Evolutionary conservation across 2,329 filamentous ascomycete species (phyloP).

Genomic region (Aspergillus ustus): DNA sequence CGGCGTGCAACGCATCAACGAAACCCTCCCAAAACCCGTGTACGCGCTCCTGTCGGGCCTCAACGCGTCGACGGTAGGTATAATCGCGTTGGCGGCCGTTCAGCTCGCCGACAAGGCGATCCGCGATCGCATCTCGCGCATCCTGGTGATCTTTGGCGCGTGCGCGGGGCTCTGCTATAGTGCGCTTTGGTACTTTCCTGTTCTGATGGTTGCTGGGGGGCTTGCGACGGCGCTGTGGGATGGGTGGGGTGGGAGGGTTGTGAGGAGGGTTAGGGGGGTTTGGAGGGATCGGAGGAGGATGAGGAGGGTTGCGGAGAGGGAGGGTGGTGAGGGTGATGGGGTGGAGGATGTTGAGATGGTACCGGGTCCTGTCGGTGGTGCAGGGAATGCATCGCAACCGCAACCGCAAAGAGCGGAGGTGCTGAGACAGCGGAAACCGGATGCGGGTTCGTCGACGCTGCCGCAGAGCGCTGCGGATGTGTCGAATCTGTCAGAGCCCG

Average conservation of each 20-base stretch:
- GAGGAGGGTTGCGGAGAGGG: conserved; percentile 15
- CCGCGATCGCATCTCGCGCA: conserved; percentile 64
- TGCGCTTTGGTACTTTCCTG: conserved; percentile 48
- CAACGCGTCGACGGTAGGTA: conserved; percentile 73
- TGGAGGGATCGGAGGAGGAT: conserved; percentile 26
- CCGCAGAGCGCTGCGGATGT: background rate
- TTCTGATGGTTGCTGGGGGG: background rate
- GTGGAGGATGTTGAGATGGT: background rate
- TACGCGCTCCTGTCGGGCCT: conserved; percentile 74
- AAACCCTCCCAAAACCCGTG: conserved; percentile 63
- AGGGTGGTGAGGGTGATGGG: too few relatives aligned
- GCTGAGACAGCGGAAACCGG: background rate
- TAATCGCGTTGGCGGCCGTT: conserved; percentile 72
- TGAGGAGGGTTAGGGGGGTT: conserved; percentile 36
- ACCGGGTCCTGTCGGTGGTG: background rate
- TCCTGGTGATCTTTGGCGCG: conserved; percentile 67
- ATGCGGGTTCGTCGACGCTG: background rate
- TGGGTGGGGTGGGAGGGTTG: conserved; percentile 46
- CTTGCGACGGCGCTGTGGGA: background rate
- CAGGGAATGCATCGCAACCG: background rate
- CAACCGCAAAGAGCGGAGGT: background rate
- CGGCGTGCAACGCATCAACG: conserved; percentile 62
- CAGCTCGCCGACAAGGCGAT: conserved; percentile 71
- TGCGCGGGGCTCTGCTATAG: conserved; percentile 72
- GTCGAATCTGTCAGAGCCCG: background rate